Conservation (phyloP, 2,329 filamentous ascomycete species). For the Paracorniculantispora psalliotae region DNA sequence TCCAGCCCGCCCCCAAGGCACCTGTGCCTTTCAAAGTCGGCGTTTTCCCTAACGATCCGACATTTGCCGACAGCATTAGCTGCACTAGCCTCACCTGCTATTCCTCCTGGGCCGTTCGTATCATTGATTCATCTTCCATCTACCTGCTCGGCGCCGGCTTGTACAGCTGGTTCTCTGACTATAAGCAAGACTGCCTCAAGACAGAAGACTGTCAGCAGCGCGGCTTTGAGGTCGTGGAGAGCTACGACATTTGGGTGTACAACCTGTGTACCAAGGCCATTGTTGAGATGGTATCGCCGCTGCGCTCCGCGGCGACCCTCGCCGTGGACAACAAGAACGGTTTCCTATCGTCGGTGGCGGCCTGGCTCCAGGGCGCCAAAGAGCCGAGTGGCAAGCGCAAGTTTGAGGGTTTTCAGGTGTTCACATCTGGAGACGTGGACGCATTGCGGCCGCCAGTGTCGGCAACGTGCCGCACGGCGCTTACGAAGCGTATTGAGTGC, state of each 20-base stretch:
- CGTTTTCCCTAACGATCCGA: constrained; percentile 38
- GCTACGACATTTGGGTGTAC: constrained; percentile 14
- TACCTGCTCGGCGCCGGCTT: constrained; percentile 55
- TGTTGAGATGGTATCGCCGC: background rate
- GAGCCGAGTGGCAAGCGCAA: background rate
- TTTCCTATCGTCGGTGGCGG: constrained; percentile 46
- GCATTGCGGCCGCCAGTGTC: too few relatives aligned
- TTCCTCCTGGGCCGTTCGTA: constrained; percentile 55
- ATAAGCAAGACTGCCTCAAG: constrained; percentile 40
- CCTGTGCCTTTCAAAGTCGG: constrained; percentile 42
- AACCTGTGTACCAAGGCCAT: constrained; percentile 1
- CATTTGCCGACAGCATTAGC: constrained; percentile 42
- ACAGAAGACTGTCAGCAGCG: constrained; percentile 35
- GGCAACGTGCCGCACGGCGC: too few relatives aligned
- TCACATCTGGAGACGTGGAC: too few relatives aligned
- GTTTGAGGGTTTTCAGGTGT: too few relatives aligned
- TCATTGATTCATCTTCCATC: constrained; percentile 47
- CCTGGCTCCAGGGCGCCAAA: background rate
- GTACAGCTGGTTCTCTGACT: constrained; percentile 58
- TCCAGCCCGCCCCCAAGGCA: constrained; percentile 54
- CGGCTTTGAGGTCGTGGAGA: constrained; percentile 21
- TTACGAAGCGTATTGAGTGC: too few relatives aligned
- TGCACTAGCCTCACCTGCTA: constrained; percentile 34
- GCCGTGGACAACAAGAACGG: constrained; percentile 53
- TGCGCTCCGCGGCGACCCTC: constrained; percentile 34